phyloP scores from a whole-genome alignment of 768 basidiomycete genomes.

The Amanita phalloides region DNA sequence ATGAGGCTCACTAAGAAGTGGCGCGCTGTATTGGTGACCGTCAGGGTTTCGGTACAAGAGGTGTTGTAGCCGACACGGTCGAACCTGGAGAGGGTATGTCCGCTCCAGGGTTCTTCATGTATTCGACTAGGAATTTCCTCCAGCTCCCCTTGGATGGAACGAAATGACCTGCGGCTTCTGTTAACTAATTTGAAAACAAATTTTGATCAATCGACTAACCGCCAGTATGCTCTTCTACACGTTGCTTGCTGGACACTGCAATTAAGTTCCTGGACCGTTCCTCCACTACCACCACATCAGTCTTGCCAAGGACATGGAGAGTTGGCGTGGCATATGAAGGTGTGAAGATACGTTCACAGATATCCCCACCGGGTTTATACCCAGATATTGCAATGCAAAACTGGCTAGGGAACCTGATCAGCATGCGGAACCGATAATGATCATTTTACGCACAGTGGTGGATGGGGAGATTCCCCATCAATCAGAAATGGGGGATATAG shows the following conservation, averaged over 20 bases:
- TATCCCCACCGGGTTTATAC: slow-evolving; percentile 42
- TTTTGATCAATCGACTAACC: slow-evolving; percentile 34
- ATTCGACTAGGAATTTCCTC: slow-evolving; percentile 65
- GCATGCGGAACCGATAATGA: neutral
- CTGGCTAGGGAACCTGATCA: slow-evolving; percentile 25
- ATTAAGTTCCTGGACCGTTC: slow-evolving; percentile 56
- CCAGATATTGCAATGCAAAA: slow-evolving; percentile 75
- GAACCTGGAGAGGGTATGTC: slow-evolving; percentile 37
- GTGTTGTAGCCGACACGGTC: slow-evolving; percentile 39
- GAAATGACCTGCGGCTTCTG: slow-evolving; percentile 54
- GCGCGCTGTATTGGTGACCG: neutral
- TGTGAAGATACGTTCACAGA: slow-evolving; percentile 38
- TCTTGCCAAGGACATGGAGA: slow-evolving; percentile 68
- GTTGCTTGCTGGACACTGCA: slow-evolving; percentile 38
- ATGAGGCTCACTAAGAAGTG: neutral
- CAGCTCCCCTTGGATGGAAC: slow-evolving; percentile 70
- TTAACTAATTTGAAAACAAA: neutral
- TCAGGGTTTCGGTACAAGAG: slow-evolving; percentile 18
- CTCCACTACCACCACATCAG: slow-evolving; percentile 62
- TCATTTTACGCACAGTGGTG: slow-evolving; percentile 50
- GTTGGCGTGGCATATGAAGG: slow-evolving; percentile 57
- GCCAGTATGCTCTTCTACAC: slow-evolving; percentile 72
- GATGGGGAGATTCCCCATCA: slow-evolving; percentile 57
- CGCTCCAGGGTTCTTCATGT: slow-evolving; percentile 41
- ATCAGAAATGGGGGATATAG: slow-evolving; percentile 48